Evolutionary conservation across 345 rosid species (phyloP), one percentile per base, ranked within the genome.

Genomic region (Kandelia obovata): DNA sequence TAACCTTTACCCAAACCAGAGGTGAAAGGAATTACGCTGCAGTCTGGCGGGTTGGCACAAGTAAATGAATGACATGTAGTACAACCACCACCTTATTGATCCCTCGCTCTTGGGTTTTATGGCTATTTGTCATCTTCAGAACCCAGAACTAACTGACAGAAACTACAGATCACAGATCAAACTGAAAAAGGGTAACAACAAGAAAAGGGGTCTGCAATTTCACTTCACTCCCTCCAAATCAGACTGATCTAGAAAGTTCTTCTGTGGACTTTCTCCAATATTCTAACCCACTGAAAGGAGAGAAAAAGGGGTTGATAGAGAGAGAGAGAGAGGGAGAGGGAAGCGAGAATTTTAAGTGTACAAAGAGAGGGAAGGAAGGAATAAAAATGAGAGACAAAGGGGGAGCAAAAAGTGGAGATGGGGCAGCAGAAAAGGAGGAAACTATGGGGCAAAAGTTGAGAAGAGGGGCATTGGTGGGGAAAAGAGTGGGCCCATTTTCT

Each of bases 391-490:
- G 52, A 57, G 32, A 56, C 39, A 70, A 75, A 80, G 71, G 83
- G 58, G 75, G 23, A 43, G 87, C 62, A 66, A 82, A 81, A 83
- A 82, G 81, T 25, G 83, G 43, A 23, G 71, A 61, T 53, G 67
- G 61, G 79, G 61, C 21, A 76, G 70, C 82, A 58, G 83, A 78
- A 80, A 89, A 85, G 91, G 84, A 74, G 86, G 92, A 89, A 79
- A 83, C 60, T 70, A 83, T 86, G 82, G 86, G 87, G 70, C 81
- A 82, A 89, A 91, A 91, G 92, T 91, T 89, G 84, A 80, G 79
- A 60, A 86, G 68, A 67, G 79, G 80, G 58, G 81, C 73, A 57
- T 61, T 82, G 81, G 83, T 79, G 62, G 79, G 77, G 75, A 83
- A 78, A 55, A 82, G 69, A 64, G 74, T 58, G 80, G 89, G 86